Evolutionary conservation across 331 rosid species (phyloP), one percentile per base, ranked within the genome.

Genomic region (Saraca asoca): DNA sequence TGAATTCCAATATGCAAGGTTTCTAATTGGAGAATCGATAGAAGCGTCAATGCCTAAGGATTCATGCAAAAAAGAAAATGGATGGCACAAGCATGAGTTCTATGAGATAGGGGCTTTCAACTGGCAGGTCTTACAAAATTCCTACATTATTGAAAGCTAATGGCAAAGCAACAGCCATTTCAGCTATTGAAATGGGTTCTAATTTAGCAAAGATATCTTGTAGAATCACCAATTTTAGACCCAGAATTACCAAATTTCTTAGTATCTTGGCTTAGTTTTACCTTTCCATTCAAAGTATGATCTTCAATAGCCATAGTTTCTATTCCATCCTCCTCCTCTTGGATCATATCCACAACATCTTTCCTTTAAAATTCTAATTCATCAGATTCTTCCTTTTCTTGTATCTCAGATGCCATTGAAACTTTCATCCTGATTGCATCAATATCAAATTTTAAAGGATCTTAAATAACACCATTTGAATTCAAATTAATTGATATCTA

Each of bases 1-100:
- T 67, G 91, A 87, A 79, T 95, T 95, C 97, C 96, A 95, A 48
- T 89, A 83, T 50, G 95, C 88, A 71, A 96, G 99, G 76, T 97
- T 95, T 69, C 97, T 97, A 50, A 86, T 82, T 49, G 99, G 99
- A 62, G 95, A 95, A 74, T 91, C 96, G 53, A 75, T 75, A 54
- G 77, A 90, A 64, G 89, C 95, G 78, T 94, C 99, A 70, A 95
- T 70, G 80, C 90, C 99, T 52, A 95, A 90, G 37, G 85, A 78
- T 79, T 90, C 99, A 0, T 85, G 96, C 2, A 79, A 93, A 64
- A 88, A 91, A 13, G 95, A 75, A 85, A 83, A 88, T 11, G 93
- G 89, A 82, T 85, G 89, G 52, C 74, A 89, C 77, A 58, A 50
- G 6, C 81, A 89, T 13, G 94, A 83, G 69, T 91, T 90, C 99